These are phyloP conservation scores for Spathaspora boniae DNA, from an alignment of 805 yeast genomes.

Conservation along the genomic window DNA sequence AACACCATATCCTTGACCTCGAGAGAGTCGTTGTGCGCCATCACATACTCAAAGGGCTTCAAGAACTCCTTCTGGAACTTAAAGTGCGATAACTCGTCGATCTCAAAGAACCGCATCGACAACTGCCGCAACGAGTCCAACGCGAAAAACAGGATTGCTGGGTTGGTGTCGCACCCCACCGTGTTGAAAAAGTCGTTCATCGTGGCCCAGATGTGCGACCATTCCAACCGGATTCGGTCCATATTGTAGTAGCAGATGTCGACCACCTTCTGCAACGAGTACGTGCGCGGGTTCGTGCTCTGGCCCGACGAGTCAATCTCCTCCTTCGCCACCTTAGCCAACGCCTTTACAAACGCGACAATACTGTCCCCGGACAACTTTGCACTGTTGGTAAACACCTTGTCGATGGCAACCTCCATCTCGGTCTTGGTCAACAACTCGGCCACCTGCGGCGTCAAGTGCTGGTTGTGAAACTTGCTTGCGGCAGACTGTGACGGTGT, in stretches of 20 bases:
- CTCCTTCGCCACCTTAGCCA: conserved; percentile 81
- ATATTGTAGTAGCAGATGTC: conserved; percentile 97
- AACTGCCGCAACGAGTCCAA: conserved; percentile 91
- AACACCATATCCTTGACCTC: conserved; percentile 85
- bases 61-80: conserved; percentile 93
- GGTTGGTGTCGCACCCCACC: conserved; percentile 78
- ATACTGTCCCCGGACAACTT: conserved; percentile 80
- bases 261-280: conserved; percentile 90
- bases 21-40: conserved; percentile 60
- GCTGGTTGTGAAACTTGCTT: conserved; percentile 69
- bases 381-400: conserved; percentile 79
- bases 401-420: conserved; percentile 77
- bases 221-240: conserved; percentile 92
- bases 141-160: conserved; percentile 81
- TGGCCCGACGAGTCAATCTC: conserved; percentile 88
- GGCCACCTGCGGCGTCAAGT: conserved; percentile 55
- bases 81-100: conserved; percentile 93
- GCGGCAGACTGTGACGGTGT: conserved; percentile 67
- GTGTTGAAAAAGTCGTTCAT: conserved; percentile 87
- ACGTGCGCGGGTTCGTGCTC: conserved; percentile 81
- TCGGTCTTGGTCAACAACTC: conserved; percentile 60
- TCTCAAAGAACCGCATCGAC: conserved; percentile 85
- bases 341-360: conserved; percentile 79
- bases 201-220: conserved; percentile 93
- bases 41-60: conserved; percentile 81